Evolutionary conservation across 345 rosid species (phyloP).

Genomic region (Pelargonium nanum): DNA sequence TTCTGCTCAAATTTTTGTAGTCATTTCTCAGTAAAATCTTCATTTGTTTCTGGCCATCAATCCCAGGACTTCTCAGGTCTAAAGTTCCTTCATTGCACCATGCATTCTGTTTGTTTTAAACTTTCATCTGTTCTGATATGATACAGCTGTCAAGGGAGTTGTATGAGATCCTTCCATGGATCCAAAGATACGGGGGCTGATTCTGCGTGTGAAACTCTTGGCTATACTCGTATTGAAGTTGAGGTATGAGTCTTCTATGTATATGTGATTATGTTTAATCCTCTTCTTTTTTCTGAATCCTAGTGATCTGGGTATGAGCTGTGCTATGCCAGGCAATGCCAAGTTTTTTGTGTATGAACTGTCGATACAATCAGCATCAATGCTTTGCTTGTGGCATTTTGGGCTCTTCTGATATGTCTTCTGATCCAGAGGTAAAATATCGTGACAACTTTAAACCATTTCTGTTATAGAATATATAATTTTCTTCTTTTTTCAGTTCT

Average conservation of each 20-base stretch:
- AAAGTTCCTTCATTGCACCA: neutral
- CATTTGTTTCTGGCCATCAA: no score
- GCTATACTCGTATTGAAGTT: conserved; percentile 31
- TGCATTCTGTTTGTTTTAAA: conserved; percentile 1
- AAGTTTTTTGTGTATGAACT: conserved; percentile 42
- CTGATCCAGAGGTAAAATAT: conserved; percentile 41
- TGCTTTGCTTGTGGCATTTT: conserved; percentile 61
- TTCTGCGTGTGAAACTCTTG: conserved; percentile 42
- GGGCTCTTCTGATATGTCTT: conserved; percentile 45
- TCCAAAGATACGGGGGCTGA: conserved; percentile 28
- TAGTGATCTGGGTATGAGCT: neutral
- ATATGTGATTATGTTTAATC: conserved; percentile 5
- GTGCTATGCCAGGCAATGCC: conserved; percentile 32
- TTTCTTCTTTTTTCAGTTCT: neutral
- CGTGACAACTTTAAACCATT: conserved; percentile 1
- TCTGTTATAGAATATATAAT: neutral
- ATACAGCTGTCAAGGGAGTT: conserved; percentile 56
- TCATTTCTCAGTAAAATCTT: no score
- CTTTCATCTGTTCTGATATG: conserved; percentile 11
- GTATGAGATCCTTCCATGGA: conserved; percentile 70
- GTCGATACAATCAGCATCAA: conserved; percentile 46
- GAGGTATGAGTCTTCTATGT: conserved; percentile 30
- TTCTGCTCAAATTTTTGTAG: no score
- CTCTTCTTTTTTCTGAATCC: neutral
- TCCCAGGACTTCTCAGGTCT: no score